Conservation (phyloP, 2,329 filamentous ascomycete genomes). For the Xylaria digitata region DNA sequence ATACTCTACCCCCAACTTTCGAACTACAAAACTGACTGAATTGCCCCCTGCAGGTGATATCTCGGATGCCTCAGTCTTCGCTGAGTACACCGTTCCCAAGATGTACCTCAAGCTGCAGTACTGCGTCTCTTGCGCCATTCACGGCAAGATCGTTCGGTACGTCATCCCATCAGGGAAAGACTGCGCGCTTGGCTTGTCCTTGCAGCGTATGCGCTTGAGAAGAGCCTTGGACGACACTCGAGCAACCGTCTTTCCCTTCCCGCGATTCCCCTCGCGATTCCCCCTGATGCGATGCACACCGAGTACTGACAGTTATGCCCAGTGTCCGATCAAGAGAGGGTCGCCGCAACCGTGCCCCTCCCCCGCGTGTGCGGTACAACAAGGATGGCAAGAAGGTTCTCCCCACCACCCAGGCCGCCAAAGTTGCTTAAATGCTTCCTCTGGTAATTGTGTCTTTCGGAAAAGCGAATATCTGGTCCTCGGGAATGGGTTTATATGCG, state of each 20-base stretch:
- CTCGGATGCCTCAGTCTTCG: conserved; percentile 98
- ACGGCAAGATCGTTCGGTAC: conserved; percentile 99
- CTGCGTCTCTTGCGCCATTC: conserved; percentile 99
- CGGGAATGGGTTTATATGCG: conserved; percentile 49
- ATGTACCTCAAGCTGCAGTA: conserved; percentile 99
- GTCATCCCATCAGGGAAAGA: conserved; percentile 72
- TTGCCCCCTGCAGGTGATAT: conserved; percentile 83
- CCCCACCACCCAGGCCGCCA: conserved; percentile 82
- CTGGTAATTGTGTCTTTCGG: conserved; percentile 45
- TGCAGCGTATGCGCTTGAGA: conserved; percentile 59
- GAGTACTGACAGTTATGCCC: conserved; percentile 56
- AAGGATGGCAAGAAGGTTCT: conserved; percentile 99
- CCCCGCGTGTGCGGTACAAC: conserved; percentile 98
- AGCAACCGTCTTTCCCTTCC: conserved; percentile 43
- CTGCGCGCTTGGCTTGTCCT: conserved; percentile 53
- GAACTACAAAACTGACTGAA: conserved; percentile 26
- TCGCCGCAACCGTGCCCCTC: conserved; percentile 98
- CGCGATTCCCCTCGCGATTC: conserved; percentile 42
- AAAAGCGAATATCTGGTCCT: conserved; percentile 45
- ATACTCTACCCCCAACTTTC: conserved; percentile 17
- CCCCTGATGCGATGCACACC: conserved; percentile 40
- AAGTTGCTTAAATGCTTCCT: conserved; percentile 60
- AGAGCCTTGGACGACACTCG: conserved; percentile 69
- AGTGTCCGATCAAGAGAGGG: conserved; percentile 98
- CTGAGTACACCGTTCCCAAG: conserved; percentile 99